Base-by-base conservation (phyloP, 129 eudicot genomes). In the Tagetes erecta region DNA sequence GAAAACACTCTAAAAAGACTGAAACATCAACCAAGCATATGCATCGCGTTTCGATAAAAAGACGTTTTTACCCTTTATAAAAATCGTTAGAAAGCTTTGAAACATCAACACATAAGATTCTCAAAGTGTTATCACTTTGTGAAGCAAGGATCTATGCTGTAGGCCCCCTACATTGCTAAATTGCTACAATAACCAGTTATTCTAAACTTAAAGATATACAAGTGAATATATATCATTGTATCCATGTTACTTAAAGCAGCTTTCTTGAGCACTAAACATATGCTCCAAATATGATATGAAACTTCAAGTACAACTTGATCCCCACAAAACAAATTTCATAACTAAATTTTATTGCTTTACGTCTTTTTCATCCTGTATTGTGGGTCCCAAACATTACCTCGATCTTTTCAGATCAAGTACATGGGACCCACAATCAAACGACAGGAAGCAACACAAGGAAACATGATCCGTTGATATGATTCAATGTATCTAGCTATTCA, bases 101-200 rank as follows among this genome's bases (percentile, higher is more conserved):
- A 76, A 66, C 80, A 66, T 35, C 41, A 75, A 50, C 12, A 75
- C 44, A 50, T 65, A 64, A 64, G 40, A 75, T 65, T 64, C 66
- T 75, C 44, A 7, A 65, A 49, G 40, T 75, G 79, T 64, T 64
- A 45, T 75, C 14, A 75, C 79, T 64, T 75, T 75, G 79, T 64
- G 52, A 75, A 75, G 79, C 79, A 75, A 75, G 79, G 79, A 75
- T 75, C 79, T 75, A 64, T 75, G 79, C 53, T 75, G 79, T 75
- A 39, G 75, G 52, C 42, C 75, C 66, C 64, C 49, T 44, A 6
- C 49, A 44, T 44, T 44, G 49, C 8, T 76, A 47, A 57, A 76
- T 65, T 53, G 36, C 65, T 50, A 70, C 51, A 65, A 75, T 31
- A 55, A 67, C 67, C 74, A 67, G 71, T 62, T 35, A 77, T 36